A percentile compares a stretch with the other conserved stretches of the same genome.
Conservation (phyloP, 805 yeast species). For the Metschnikowia borealis region DNA sequence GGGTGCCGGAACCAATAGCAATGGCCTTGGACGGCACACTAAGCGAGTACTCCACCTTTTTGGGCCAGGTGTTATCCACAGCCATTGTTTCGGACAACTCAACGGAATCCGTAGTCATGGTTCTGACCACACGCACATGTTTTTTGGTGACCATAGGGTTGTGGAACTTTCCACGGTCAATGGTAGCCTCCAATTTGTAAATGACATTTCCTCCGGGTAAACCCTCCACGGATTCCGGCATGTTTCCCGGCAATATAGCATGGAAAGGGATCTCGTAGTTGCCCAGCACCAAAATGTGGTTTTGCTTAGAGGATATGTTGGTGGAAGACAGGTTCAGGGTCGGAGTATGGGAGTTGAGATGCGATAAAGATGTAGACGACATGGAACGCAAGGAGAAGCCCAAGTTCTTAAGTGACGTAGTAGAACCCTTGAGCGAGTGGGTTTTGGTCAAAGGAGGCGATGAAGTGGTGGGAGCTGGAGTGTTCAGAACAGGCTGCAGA, state of each 20-base stretch:
- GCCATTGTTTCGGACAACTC: slow-evolving; percentile 90
- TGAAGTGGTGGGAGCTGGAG: not conserved
- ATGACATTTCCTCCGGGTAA: slow-evolving; percentile 71
- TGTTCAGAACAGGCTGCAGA: not conserved
- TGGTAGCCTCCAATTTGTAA: slow-evolving; percentile 70
- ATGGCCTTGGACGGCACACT: slow-evolving; percentile 84
- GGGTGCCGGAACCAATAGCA: slow-evolving; percentile 79
- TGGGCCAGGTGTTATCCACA: slow-evolving; percentile 94
- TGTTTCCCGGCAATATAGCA: slow-evolving; percentile 75
- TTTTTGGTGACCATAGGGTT: slow-evolving; percentile 61
- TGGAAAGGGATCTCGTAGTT: slow-evolving; percentile 90
- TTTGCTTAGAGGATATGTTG: slow-evolving; percentile 23
- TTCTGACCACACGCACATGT: slow-evolving; percentile 77
- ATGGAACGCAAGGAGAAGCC: slow-evolving; percentile 31
- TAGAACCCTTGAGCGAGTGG: slow-evolving; percentile 37
- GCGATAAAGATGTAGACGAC: slow-evolving; percentile 26
- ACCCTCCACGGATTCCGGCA: slow-evolving; percentile 88
- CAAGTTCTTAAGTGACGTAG: slow-evolving; percentile 40
- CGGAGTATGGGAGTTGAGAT: slow-evolving; percentile 9
- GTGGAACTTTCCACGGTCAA: slow-evolving; percentile 79
- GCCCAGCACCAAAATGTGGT: slow-evolving; percentile 57
- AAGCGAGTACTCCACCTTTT: slow-evolving; percentile 84
- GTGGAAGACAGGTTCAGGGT: slow-evolving; percentile 23
- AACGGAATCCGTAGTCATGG: slow-evolving; percentile 79
- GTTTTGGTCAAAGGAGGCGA: slow-evolving; percentile 11